A percentile compares a stretch with the other conserved stretches of the same genome.
These are phyloP conservation scores for Aureobasidium sp. DNA, from an alignment of 2,329 filamentous ascomycete species.

Conservation along the genomic window DNA sequence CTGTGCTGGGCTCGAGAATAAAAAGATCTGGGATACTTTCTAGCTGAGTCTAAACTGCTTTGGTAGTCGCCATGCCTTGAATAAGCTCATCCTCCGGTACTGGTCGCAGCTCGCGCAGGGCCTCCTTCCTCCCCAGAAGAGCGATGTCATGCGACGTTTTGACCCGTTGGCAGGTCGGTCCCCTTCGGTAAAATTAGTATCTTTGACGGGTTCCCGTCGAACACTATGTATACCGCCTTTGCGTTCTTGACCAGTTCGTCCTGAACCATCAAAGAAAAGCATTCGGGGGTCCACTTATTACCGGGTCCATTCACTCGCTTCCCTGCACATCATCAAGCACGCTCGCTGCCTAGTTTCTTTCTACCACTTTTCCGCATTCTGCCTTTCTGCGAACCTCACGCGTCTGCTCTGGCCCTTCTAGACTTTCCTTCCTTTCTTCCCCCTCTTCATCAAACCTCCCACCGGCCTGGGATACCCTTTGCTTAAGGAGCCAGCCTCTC, in stretches of 20 bases:
- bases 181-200: conserved; percentile 11
- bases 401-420: conserved; percentile 8
- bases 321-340: conserved; percentile 10
- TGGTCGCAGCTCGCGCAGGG: conserved; percentile 2
- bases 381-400: neutral
- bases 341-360: conserved; percentile 8
- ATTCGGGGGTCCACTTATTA: conserved; percentile 11
- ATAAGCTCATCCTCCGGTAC: conserved; percentile 3
- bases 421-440: neutral
- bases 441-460: neutral
- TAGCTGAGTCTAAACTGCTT: conserved; percentile 3
- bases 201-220: conserved; percentile 4
- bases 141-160: conserved; percentile 11
- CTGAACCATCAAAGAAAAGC: conserved; percentile 8
- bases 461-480: neutral
- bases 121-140: neutral
- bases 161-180: conserved; percentile 7
- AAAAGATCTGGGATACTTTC: conserved; percentile 6
- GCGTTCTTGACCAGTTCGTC: conserved; percentile 8
- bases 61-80: conserved; percentile 3
- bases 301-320: conserved; percentile 11
- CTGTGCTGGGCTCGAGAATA: neutral
- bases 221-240: conserved; percentile 13
- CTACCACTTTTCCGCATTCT: conserved; percentile 4
- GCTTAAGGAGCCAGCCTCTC: neutral